Percentiles rank a stretch among this genome's conserved stretches.
phyloP scores from a whole-genome alignment of 768 basidiomycete species.

The Hortiboletus campestris region DNA sequence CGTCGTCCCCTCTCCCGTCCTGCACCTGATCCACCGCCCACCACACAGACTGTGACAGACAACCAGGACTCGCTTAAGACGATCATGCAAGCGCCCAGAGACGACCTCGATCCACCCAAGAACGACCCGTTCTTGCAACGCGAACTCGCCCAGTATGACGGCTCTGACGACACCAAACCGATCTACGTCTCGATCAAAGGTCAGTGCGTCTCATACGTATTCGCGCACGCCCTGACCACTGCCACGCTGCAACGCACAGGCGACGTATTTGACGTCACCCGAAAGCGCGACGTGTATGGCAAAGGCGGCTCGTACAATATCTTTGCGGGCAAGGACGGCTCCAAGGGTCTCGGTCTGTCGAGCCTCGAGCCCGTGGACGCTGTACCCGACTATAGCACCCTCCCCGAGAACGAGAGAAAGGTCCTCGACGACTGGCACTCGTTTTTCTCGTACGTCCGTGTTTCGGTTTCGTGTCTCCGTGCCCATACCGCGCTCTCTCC shows the following conservation, averaged over 20 bases:
- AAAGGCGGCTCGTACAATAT: conserved; percentile 73
- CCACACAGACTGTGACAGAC: conserved; percentile 13
- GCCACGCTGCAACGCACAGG: conserved; percentile 26
- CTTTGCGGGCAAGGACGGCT: conserved; percentile 94
- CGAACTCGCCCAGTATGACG: conserved; percentile 69
- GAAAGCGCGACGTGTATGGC: conserved; percentile 88
- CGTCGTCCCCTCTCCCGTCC: conserved; percentile 8
- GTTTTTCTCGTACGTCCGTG: conserved; percentile 74
- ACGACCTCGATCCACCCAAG: conserved; percentile 68
- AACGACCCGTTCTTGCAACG: conserved; percentile 72
- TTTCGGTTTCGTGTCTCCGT: not conserved
- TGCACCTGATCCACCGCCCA: conserved; percentile 1
- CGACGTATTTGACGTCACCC: conserved; percentile 85
- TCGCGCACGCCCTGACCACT: not conserved
- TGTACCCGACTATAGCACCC: conserved; percentile 75
- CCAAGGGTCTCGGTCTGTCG: conserved; percentile 84
- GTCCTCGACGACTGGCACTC: conserved; percentile 86
- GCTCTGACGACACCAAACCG: conserved; percentile 58
- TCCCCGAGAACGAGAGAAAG: conserved; percentile 71
- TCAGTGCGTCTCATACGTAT: conserved; percentile 39
- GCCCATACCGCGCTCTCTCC: too few species aligned
- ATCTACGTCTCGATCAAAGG: conserved; percentile 96
- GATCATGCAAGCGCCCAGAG: conserved; percentile 68
- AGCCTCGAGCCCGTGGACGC: conserved; percentile 86
- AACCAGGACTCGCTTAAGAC: conserved; percentile 43